phyloP scores from a whole-genome alignment of 2,329 filamentous ascomycete species.

The Neopestalotiopsis sp. region DNA sequence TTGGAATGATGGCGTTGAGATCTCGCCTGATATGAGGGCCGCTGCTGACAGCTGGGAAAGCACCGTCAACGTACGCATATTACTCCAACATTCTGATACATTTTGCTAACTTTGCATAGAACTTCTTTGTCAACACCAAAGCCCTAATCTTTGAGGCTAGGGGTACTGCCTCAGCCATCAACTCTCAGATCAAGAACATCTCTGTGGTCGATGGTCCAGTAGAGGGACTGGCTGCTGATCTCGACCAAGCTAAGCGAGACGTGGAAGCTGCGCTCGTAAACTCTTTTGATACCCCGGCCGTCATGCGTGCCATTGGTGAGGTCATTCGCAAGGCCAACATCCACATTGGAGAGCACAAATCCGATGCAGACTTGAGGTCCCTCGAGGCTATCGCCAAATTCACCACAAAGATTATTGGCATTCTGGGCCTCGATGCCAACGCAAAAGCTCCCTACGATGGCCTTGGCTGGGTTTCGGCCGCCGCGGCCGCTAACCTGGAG shows the following conservation, averaged over 20 bases:
- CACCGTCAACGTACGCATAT: slow-evolving; percentile 65
- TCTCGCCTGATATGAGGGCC: slow-evolving; percentile 81
- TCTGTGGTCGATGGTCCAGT: slow-evolving; percentile 39
- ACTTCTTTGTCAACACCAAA: slow-evolving; percentile 65
- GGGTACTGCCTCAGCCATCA: slow-evolving; percentile 32
- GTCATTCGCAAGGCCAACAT: slow-evolving; percentile 81
- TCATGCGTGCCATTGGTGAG: slow-evolving; percentile 79
- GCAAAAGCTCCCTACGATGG: slow-evolving; percentile 60
- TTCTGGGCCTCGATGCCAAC: slow-evolving; percentile 79
- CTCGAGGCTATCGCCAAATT: slow-evolving; percentile 71
- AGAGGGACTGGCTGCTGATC: slow-evolving; percentile 43
- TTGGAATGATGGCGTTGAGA: slow-evolving; percentile 92
- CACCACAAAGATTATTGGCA: slow-evolving; percentile 83
- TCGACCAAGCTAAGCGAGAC: slow-evolving; percentile 61
- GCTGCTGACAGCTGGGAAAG: slow-evolving; percentile 81
- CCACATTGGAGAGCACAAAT: slow-evolving; percentile 54
- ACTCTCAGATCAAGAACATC: slow-evolving; percentile 41
- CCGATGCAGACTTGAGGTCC: slow-evolving; percentile 49
- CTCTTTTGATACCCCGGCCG: slow-evolving; percentile 85
- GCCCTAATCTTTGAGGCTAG: slow-evolving; percentile 56
- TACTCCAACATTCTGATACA: background rate
- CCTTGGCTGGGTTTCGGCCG: slow-evolving; percentile 58
- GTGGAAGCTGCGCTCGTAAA: slow-evolving; percentile 70
- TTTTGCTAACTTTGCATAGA: slow-evolving; percentile 40
- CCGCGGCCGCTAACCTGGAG: slow-evolving; percentile 44